Percentiles rank a stretch among this genome's conserved stretches.
Evolutionary conservation across 768 basidiomycete species (phyloP).

Genomic region (Kwoniella europaea): DNA sequence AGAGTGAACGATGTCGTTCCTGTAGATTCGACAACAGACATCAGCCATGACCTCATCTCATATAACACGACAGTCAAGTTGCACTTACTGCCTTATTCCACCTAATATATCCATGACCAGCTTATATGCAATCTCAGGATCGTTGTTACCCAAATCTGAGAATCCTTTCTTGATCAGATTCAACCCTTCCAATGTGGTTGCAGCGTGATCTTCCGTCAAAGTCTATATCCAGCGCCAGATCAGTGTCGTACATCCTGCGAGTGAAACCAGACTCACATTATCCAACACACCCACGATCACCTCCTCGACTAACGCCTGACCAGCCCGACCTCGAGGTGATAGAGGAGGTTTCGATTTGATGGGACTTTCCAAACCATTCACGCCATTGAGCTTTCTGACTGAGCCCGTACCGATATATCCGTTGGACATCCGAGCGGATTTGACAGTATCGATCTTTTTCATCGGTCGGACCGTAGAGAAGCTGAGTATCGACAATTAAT

Average conservation of each 20-base stretch:
- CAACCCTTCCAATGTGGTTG: constrained; percentile 37
- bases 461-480: constrained; percentile 90
- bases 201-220: constrained; percentile 43
- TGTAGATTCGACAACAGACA: constrained; percentile 52
- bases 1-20: constrained; percentile 76
- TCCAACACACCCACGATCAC: constrained; percentile 80
- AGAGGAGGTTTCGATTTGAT: constrained; percentile 2
- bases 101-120: constrained; percentile 85
- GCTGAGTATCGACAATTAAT: constrained; percentile 19
- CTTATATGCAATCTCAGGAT: constrained; percentile 83
- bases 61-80: constrained; percentile 1
- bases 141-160: constrained; percentile 77
- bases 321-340: constrained; percentile 43
- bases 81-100: constrained; percentile 85
- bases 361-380: constrained; percentile 13
- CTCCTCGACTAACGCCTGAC: constrained; percentile 71
- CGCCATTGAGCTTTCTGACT: constrained; percentile 41
- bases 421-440: constrained; percentile 74
- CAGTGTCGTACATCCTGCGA: constrained; percentile 11
- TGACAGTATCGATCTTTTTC: constrained; percentile 82
- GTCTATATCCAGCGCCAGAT: constrained; percentile 31
- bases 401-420: constrained; percentile 73
- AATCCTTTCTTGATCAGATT: constrained; percentile 79
- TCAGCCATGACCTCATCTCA: too few species aligned
- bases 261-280: constrained; percentile 63